Evolutionary conservation across 306 rosid genomes (phyloP).

Genomic region (Corylus avellana): DNA sequence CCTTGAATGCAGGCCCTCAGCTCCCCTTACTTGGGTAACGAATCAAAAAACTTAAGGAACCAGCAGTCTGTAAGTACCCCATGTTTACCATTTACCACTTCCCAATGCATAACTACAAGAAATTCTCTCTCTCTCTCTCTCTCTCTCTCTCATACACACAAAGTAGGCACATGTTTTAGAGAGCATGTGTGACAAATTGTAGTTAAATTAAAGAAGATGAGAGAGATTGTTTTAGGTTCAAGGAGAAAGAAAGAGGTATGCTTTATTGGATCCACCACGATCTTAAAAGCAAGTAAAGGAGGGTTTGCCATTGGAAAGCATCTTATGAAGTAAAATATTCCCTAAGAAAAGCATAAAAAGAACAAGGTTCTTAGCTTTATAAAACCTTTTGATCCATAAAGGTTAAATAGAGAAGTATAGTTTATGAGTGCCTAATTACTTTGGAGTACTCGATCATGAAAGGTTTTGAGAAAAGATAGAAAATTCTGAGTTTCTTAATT

Average conservation of each 20-base stretch:
- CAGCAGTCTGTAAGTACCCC: constrained; percentile 54
- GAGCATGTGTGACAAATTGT: background rate
- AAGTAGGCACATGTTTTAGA: background rate
- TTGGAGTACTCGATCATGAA: constrained; percentile 24
- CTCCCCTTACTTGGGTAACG: constrained; percentile 69
- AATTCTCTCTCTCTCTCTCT: constrained; percentile 13
- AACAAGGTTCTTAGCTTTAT: constrained; percentile 44
- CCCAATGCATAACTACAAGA: constrained; percentile 31
- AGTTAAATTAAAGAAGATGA: constrained; percentile 14
- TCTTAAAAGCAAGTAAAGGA: constrained; percentile 31
- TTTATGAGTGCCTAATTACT: constrained; percentile 21
- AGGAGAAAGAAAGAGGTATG: constrained; percentile 39
- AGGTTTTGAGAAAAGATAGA: constrained; percentile 13
- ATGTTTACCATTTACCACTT: constrained; percentile 33
- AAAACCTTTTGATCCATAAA: constrained; percentile 1
- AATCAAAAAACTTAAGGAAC: constrained; percentile 58
- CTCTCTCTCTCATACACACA: background rate
- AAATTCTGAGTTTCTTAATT: constrained; percentile 15
- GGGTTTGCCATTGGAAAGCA: constrained; percentile 31
- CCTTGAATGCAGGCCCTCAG: constrained; percentile 70
- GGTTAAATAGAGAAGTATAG: background rate
- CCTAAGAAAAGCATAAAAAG: constrained; percentile 24
- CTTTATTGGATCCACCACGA: constrained; percentile 56
- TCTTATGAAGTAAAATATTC: constrained; percentile 6
- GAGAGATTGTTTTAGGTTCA: constrained; percentile 31